Base-by-base conservation (phyloP, 768 basidiomycete genomes). In the Porphyrellus cyaneotinctus region DNA sequence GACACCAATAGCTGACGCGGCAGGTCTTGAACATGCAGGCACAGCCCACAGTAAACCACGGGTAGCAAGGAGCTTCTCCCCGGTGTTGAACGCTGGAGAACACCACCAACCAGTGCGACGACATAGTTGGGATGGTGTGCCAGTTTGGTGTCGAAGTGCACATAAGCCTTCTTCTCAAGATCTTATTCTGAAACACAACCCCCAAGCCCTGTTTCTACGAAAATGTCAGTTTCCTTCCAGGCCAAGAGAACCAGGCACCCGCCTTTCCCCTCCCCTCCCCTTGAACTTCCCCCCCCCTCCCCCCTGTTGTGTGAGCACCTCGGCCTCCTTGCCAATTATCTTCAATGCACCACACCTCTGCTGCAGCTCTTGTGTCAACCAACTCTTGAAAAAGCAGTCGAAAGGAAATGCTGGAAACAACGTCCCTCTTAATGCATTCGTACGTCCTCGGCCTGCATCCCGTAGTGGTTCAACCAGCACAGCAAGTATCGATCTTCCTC, bases 301-400 rank as follows among this genome's bases (percentile, higher is more conserved):
- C 61, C 87, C 84, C 65, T 88, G 87, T 32, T 82, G 81, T 54
- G 80, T 78, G 45, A 81, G 78, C 42, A 75, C 72, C 65, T 79
- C 79, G 0, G 85, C 87, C 70, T 98, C 95, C 75, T 95, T 95
- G 73, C 91, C 87, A 55, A 99, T 90, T 83, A 97, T 91, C 12
- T 83, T 77, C 24, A 97, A 66, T 2, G 95, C 97, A 60, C 87
- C 87, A 62, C 93, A 97, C 49, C 95, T 74, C 58, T 95, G 75
- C 64, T 87, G 84, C 51, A 98, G 72, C 71, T 98, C 95, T 62
- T 91, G 85, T 3, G 91, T 85, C 12, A 88, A 91, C 50, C 95
- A 75, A 58, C 91, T 92, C 76, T 95, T 95, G 78, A 94, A 88
- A 75, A 97, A 97, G 95, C 94, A 97, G 64, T 97, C 94, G 62